Base-by-base conservation (phyloP, 768 basidiomycete genomes). In the Chalciporus chontae region DNA sequence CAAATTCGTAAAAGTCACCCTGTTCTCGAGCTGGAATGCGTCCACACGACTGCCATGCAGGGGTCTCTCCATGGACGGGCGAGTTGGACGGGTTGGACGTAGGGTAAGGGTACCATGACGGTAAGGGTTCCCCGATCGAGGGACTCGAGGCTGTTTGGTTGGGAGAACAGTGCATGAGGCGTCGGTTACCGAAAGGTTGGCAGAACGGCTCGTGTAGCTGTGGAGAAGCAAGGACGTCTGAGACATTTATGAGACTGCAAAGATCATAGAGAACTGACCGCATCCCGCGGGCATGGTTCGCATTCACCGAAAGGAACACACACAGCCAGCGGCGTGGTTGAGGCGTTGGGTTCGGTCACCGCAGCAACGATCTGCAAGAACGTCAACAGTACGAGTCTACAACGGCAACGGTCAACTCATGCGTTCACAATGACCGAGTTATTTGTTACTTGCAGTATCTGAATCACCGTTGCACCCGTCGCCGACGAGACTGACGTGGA, bases 31-130 rank as follows among this genome's bases (percentile, higher is more conserved):
- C 69, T 40, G 87, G 75, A 31, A 94, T 88, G 54, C 91, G 90
- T 4, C 94, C 94, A 59, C 94, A 97, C 4, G 93, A 83, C 62
- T 93, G 87, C 92, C 93, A 97, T 5, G 92, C 93, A 3, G 85
- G 84, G 1, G 79, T 81, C 68, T 85, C 83, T 36, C 82, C 83
- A 27, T 58, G 59, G 9, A 34, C 39, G 8, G 51, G 24, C 8
- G 42, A 17, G 26, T 17, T 8, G 57, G 60, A 47, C 51, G 51
- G 49, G 49, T 51, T 37, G 50, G 45, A 26, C 13, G 54, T 44
- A 43, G 46, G 47, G 26, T 47, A 31, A 21, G 50, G 57, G 40
- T 54, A 11, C 56, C 54, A 54, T 19, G 47, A 48, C 17, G 63
- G 58, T 32, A 48, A 17, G 55, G 55, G n/a, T 45, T 40, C 47